phyloP scores from a whole-genome alignment of 495 filamentous ascomycete species.

The Aspergillus bertholletiae region DNA sequence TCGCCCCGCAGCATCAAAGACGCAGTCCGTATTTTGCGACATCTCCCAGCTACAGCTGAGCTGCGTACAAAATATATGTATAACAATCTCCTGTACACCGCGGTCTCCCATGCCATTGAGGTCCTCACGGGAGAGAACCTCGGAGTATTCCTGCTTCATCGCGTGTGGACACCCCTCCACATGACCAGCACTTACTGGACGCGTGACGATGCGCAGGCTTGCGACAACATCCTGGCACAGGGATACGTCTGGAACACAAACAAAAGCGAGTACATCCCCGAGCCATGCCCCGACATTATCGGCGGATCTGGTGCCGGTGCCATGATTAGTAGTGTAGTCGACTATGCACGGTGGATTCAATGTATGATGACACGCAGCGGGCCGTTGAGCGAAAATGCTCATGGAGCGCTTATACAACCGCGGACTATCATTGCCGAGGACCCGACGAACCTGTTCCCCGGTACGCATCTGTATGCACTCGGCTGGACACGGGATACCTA shows the following conservation, averaged over 20 bases:
- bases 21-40: conserved; percentile 9
- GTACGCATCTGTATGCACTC: conserved; percentile 12
- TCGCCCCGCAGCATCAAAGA: conserved; percentile 2
- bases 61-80: neutral
- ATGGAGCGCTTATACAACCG: conserved; percentile 4
- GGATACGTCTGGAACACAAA: conserved; percentile 8
- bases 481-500: conserved; percentile 15
- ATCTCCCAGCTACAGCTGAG: conserved; percentile 31
- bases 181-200: conserved; percentile 23
- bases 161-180: neutral
- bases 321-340: conserved; percentile 44
- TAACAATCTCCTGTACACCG: conserved; percentile 9
- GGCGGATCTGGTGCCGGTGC: conserved; percentile 43
- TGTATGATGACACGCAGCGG: conserved; percentile 21
- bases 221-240: conserved; percentile 2
- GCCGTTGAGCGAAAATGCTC: conserved; percentile 1
- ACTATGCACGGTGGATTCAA: conserved; percentile 49
- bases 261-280: neutral
- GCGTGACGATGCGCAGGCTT: conserved; percentile 10
- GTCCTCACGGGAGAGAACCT: conserved; percentile 44
- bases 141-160: conserved; percentile 18
- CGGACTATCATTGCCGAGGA: neutral
- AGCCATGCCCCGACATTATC: conserved; percentile 9
- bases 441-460: neutral
- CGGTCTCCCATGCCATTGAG: conserved; percentile 44